phyloP scores from a whole-genome alignment of 2,329 filamentous ascomycete species.

The Penicillium digitatum region DNA sequence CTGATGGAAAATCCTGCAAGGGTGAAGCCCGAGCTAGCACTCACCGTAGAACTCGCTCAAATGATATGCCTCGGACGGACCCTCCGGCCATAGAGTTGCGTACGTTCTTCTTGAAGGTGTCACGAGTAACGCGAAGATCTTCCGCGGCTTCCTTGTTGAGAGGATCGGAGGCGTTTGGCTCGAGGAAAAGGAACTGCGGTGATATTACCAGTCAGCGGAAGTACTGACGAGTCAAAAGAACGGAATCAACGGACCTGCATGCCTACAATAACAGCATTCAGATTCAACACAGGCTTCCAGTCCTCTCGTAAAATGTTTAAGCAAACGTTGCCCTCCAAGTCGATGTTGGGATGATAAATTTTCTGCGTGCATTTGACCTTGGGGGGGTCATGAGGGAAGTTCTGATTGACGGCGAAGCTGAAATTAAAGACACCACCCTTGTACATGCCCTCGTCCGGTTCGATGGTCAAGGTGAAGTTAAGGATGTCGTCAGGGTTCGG shows the following conservation, averaged over 20 bases:
- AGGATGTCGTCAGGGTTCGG: constrained; percentile 56
- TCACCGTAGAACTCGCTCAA: constrained; percentile 73
- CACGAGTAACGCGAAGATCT: constrained; percentile 78
- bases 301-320: constrained; percentile 95
- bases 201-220: background rate
- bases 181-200: constrained; percentile 84
- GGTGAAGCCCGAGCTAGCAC: background rate
- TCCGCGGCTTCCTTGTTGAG: constrained; percentile 97
- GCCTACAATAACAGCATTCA: constrained; percentile 94
- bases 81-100: constrained; percentile 78
- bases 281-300: constrained; percentile 96
- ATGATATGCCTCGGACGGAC: constrained; percentile 65
- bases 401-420: constrained; percentile 85
- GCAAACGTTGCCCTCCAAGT: constrained; percentile 95
- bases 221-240: background rate
- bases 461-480: constrained; percentile 49
- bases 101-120: constrained; percentile 89
- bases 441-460: constrained; percentile 66
- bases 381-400: constrained; percentile 94
- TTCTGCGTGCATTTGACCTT: constrained; percentile 97
- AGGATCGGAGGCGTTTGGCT: constrained; percentile 95
- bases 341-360: constrained; percentile 99
- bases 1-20: background rate
- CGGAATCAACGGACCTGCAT: constrained; percentile 60
- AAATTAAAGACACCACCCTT: constrained; percentile 84